Evolutionary conservation across 768 basidiomycete genomes (phyloP), one percentile per base, ranked within the genome.

Genomic region (Leccinellum luteum): DNA sequence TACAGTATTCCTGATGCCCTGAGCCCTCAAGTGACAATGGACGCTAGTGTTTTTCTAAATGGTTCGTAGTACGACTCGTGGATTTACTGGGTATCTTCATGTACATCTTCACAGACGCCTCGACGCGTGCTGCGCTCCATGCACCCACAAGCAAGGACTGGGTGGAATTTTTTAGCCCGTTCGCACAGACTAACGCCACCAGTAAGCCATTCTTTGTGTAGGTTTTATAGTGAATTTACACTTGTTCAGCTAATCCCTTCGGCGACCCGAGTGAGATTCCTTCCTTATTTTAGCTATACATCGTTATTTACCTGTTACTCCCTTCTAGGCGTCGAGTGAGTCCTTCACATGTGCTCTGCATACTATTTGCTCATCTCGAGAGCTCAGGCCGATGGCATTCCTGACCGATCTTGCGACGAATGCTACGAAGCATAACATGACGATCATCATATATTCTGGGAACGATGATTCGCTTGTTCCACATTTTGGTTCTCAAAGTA

Each of bases 121-220:
- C 66, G 30, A 81, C 80, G 9, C 76, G 81, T 47, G 73, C 77
- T 41, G 87, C 87, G 0, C 66, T 90, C 23, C 87, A 90, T 67
- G 87, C 86, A 1, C 87, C 87, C 3, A 81, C 78, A 4, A 87
- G 81, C 67, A 82, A 81, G 62, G 65, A 81, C 34, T 81, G 79
- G 79, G 25, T 35, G 1, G 52, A 61, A 14, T 52, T 63, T 28
- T 66, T 69, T 51, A 4, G 4, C 28, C 48, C 67, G 4, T 72
- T 76, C 56, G 61, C 50, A 34, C 56, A 61, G 2, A 31, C 17
- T 1, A 45, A 44, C 14, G 0, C 1, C 2, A 0, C 30, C 54
- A 51, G 65, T 71, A 47, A 67, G 68, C 30, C 52, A 35, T 17
- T 41, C 3, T 48, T 15, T 35, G 8, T 23, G 3, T n/a, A 8